phyloP scores from a whole-genome alignment of 164 flowering plant species.

The Taxillus chinensis region DNA sequence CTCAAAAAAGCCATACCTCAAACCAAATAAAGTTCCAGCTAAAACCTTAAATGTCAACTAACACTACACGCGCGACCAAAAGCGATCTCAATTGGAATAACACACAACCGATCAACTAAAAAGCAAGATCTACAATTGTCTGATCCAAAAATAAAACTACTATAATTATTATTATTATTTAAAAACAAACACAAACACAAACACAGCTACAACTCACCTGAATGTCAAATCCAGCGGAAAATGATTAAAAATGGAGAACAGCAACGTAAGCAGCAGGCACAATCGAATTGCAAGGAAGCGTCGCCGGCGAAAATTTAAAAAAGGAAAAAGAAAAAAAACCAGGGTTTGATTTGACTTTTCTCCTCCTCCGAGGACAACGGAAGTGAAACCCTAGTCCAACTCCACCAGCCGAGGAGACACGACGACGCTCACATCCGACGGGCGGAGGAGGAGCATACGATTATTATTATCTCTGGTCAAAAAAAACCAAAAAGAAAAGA shows the following conservation, averaged over 20 bases:
- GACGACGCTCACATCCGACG: not conserved
- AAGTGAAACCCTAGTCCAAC: slow-evolving; percentile 1
- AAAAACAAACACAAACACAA: not conserved
- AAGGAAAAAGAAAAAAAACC: not conserved
- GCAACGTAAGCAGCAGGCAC: not conserved
- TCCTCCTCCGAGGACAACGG: not conserved
- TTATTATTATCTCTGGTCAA: not conserved
- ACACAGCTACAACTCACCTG: not conserved
- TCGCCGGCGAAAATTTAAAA: not conserved
- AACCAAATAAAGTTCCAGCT: not conserved
- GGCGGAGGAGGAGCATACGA: not conserved
- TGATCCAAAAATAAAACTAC: not conserved
- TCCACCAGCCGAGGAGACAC: not conserved
- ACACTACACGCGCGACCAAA: not conserved
- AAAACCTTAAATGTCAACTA: not conserved
- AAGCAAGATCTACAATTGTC: not conserved
- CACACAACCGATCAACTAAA: not conserved
- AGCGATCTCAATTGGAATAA: not conserved
- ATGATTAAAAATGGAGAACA: not conserved
- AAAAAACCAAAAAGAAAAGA: not conserved
- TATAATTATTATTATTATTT: no score
- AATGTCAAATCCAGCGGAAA: not conserved
- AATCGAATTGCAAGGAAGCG: not conserved
- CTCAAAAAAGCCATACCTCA: not conserved
- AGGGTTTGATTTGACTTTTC: not conserved